Percentiles rank a stretch among this genome's conserved stretches.
Evolutionary conservation across 305 asterid species (phyloP).

Genomic region (Fraxinus velutina): DNA sequence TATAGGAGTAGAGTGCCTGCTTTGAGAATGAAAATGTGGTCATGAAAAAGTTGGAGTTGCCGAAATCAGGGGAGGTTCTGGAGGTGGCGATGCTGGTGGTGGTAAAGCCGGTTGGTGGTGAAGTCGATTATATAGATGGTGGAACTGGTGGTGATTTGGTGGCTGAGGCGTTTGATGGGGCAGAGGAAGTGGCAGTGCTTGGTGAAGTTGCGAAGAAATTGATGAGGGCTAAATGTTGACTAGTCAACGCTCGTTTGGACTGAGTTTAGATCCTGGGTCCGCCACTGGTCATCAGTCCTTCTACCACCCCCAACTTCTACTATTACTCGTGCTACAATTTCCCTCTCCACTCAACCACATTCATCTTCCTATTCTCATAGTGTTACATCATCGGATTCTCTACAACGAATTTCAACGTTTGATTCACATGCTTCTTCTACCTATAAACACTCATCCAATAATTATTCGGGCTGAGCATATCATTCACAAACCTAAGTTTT

Average conservation of each 20-base stretch:
- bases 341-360: neutral
- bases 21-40: constrained; percentile 70
- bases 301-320: neutral
- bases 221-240: constrained; percentile 43
- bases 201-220: constrained; percentile 45
- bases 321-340: too few relatives aligned
- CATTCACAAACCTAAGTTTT: neutral
- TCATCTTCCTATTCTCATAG: neutral
- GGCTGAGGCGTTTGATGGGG: constrained; percentile 39
- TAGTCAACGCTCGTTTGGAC: too few relatives aligned
- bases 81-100: constrained; percentile 62
- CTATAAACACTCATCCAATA: neutral
- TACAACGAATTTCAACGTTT: neutral
- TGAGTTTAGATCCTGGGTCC: too few relatives aligned
- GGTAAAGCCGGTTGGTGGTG: constrained; percentile 39
- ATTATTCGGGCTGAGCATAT: neutral
- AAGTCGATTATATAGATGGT: constrained; percentile 16
- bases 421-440: too few relatives aligned
- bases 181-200: constrained; percentile 29
- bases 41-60: constrained; percentile 48
- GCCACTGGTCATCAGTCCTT: neutral
- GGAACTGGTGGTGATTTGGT: constrained; percentile 24
- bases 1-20: constrained; percentile 48
- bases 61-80: constrained; percentile 43
- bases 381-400: neutral